Conservation (phyloP, 495 filamentous ascomycete genomes). For the Tuber umbilicatum region DNA sequence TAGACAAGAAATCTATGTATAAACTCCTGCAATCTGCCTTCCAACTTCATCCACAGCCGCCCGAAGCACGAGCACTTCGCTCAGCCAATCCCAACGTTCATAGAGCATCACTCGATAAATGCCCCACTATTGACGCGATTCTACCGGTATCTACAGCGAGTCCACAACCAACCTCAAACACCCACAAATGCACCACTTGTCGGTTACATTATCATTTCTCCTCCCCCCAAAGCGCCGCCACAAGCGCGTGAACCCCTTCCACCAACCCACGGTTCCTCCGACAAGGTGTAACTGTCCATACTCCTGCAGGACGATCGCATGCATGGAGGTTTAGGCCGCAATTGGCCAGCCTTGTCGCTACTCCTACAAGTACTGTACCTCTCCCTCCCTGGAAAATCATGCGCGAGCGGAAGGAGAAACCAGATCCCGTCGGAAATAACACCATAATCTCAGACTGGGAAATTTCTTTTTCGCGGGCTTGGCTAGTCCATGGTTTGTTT, state of each 20-base stretch:
- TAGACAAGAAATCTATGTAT: background rate
- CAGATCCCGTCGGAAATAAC: background rate
- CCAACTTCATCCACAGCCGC: background rate
- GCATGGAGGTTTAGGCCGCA: background rate
- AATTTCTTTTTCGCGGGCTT: constrained; percentile 2
- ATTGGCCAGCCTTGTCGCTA: background rate
- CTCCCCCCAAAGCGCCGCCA: background rate
- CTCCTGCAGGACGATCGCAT: background rate
- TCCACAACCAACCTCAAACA: background rate
- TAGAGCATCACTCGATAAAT: background rate
- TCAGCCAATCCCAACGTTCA: background rate
- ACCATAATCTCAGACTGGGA: background rate
- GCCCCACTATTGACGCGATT: background rate
- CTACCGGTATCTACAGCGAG: background rate
- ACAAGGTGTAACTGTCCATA: background rate
- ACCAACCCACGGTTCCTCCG: background rate
- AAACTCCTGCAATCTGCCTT: background rate
- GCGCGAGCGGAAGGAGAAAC: background rate
- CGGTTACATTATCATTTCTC: background rate
- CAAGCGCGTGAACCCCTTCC: background rate
- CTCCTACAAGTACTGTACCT: too few species aligned
- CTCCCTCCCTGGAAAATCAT: background rate
- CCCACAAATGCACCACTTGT: background rate
- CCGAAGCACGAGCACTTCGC: background rate
- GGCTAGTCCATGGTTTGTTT: background rate